Base-by-base conservation (phyloP, 768 basidiomycete genomes). In the Pleurotus salmoneostramineus region DNA sequence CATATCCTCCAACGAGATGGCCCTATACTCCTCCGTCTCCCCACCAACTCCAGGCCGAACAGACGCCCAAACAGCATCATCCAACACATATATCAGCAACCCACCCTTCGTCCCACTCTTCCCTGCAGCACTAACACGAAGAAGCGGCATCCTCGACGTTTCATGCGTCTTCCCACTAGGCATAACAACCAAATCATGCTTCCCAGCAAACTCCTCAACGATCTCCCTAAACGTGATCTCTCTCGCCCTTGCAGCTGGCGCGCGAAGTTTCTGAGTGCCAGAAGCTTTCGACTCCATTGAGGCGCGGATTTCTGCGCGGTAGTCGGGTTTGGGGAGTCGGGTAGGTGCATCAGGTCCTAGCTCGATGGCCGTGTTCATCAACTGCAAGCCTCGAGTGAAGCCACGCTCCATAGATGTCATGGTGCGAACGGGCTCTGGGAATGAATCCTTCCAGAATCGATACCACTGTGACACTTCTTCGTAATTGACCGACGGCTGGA, bases 381-480 rank as follows among this genome's bases (percentile, higher is more conserved):
- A 69, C 69, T 98, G 91, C 58, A 98, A 70, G 0, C 93, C 97
- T 50, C 86, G 81, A 45, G 87, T 91, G 67, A 98, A 97, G 12
- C 95, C 96, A 46, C 82, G 79, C 55, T 81, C 75, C 27, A 98
- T 80, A 5, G 85, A 86, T 8, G 80, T 73, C 63, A 91, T 74
- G 32, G 75, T 78, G 62, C 83, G 82, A n/a, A 96, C 72, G 12
- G 78, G 72, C 61, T 88, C 88, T 0, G 91, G 81, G 69, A 98
- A 93, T 42, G 79, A 66, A 2, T 72, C 71, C 70, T 95, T 96
- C 96, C 96, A 98, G 69, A 85, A 91, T 1, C 80, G 81, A 69
- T 88, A 97, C 97, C 97, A 99, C 59, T 89, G 83, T 3, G 90
- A 90, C 7, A 99, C 93, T 70, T 98, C 93, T 63, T 90, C 92